Percentiles rank a stretch among this genome's conserved stretches.
Conservation (phyloP, 2,329 filamentous ascomycete genomes). For the Ophiognomonia clavigignenti-juglandacearum region DNA sequence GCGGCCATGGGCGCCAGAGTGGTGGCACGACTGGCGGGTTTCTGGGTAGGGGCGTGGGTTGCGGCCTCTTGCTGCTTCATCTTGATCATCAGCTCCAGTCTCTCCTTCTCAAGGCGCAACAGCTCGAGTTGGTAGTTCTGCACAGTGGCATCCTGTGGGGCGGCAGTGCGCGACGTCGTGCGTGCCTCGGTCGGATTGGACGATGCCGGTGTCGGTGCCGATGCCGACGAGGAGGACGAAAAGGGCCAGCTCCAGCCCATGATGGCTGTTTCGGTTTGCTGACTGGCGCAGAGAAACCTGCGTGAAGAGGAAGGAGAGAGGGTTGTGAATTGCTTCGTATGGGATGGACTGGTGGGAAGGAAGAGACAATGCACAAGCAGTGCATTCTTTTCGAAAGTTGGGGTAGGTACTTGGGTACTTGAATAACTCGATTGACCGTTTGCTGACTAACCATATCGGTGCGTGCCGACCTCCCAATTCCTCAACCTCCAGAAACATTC, state of each 20-base stretch:
- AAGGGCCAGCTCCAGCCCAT: conserved; percentile 10
- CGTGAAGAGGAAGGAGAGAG: background rate
- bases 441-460: no score
- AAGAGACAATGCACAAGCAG: no score
- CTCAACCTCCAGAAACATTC: no score
- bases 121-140: conserved; percentile 3
- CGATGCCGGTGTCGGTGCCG: background rate
- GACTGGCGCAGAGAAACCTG: no score
- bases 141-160: background rate
- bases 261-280: background rate
- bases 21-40: background rate
- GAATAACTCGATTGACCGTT: no score
- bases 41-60: background rate
- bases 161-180: no score
- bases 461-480: no score
- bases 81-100: background rate
- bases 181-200: background rate
- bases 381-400: no score
- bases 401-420: no score
- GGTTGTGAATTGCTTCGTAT: no score
- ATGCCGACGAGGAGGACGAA: background rate
- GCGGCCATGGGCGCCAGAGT: no score
- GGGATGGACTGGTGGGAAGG: no score
- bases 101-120: conserved; percentile 6
- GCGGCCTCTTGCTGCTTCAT: conserved; percentile 2